Evolutionary conservation across 73 alveolate species (phyloP).

Genomic region (Durusdinium trenchii): DNA sequence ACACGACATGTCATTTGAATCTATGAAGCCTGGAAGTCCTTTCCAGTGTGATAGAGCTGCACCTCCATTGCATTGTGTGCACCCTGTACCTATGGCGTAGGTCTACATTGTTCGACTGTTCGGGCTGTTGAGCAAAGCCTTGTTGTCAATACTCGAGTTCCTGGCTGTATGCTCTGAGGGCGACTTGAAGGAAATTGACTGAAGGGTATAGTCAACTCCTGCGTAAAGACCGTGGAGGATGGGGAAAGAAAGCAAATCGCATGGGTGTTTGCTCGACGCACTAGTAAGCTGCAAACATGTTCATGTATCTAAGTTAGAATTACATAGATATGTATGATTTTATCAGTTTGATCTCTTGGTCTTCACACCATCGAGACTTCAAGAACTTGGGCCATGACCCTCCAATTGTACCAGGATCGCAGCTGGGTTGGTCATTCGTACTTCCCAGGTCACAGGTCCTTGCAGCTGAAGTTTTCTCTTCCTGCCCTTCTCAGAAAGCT

Average conservation of each 20-base stretch:
- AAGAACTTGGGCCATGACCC: background rate
- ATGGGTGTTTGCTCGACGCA: too few relatives aligned
- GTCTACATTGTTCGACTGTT: too few relatives aligned
- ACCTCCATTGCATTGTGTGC: slow-evolving; percentile 83
- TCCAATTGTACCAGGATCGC: background rate
- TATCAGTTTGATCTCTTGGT: too few relatives aligned
- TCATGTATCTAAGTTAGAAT: too few relatives aligned
- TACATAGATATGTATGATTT: too few relatives aligned
- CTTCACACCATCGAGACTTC: too few relatives aligned
- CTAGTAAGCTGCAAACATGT: too few relatives aligned
- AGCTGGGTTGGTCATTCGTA: slow-evolving; percentile 5
- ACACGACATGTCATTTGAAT: background rate
- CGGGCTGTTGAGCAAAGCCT: too few relatives aligned
- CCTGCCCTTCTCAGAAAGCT: too few relatives aligned
- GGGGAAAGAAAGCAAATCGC: too few relatives aligned
- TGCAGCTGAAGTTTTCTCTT: too few relatives aligned
- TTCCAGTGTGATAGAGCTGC: background rate
- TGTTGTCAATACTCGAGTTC: background rate
- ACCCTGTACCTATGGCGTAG: slow-evolving; percentile 47
- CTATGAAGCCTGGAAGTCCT: background rate
- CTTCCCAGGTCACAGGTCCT: slow-evolving; percentile 87
- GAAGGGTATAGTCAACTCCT: background rate
- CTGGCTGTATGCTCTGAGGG: slow-evolving; percentile 37
- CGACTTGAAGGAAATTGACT: slow-evolving; percentile 39
- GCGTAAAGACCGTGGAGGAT: background rate